These are phyloP conservation scores for Atalantia buxifolia DNA, from an alignment of 345 rosid species.

Conservation along the genomic window DNA sequence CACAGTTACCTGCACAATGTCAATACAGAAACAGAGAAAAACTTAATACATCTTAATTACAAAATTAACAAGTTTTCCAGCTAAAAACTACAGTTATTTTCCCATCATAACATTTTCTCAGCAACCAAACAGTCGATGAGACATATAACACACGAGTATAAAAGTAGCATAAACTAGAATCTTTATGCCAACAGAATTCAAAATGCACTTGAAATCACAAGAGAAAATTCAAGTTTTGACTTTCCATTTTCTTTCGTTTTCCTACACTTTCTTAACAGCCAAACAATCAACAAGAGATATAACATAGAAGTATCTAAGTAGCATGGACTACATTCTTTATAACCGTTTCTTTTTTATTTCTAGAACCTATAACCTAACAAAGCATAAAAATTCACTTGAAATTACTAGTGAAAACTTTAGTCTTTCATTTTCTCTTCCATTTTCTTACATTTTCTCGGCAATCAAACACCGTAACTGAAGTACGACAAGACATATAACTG, in stretches of 20 bases:
- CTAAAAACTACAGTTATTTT: not conserved
- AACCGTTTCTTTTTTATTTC: not conserved
- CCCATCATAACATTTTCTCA: not conserved
- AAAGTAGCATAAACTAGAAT: not conserved
- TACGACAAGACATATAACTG: not conserved
- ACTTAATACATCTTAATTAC: too few relatives aligned
- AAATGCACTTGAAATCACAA: not conserved
- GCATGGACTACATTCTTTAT: not conserved
- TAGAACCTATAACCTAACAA: not conserved
- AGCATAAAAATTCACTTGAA: not conserved
- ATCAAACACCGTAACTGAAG: not conserved
- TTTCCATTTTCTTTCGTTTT: not conserved
- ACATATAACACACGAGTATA: not conserved
- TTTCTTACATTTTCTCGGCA: constrained; percentile 11
- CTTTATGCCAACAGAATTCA: not conserved
- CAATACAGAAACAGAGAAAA: not conserved
- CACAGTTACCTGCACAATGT: not conserved
- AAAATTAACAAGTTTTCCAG: not conserved
- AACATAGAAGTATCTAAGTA: not conserved
- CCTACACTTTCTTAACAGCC: not conserved
- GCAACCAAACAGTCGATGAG: not conserved
- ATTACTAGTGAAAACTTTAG: not conserved
- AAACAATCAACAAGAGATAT: not conserved
- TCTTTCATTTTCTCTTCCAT: not conserved
- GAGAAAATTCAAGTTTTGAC: not conserved